phyloP scores from a whole-genome alignment of 192 early-diverging fungal species.

The Spizellomyces punctatus region DNA sequence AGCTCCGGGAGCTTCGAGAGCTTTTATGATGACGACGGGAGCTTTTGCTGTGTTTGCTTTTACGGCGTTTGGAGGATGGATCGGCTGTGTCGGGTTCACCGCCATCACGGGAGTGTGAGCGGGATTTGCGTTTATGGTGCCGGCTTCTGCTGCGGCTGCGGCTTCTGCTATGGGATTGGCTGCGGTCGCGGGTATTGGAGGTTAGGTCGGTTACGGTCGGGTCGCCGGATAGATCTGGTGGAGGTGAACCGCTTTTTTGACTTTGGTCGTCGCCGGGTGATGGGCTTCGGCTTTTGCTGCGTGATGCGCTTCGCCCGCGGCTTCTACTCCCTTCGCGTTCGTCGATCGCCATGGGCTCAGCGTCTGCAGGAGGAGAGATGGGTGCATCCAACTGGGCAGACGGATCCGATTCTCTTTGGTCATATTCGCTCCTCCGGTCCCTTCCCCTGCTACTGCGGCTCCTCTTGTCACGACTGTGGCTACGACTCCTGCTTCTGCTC shows the following conservation, averaged over 20 bases:
- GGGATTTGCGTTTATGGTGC: background rate
- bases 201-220: background rate
- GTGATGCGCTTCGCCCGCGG: too few species aligned
- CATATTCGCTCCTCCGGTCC: background rate
- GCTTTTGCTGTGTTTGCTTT: background rate
- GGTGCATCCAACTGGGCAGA: too few species aligned
- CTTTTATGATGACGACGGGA: background rate
- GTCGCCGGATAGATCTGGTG: background rate
- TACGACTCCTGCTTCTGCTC: background rate
- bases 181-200: background rate
- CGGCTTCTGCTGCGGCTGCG: background rate
- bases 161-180: background rate
- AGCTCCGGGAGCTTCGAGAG: constrained; percentile 1
- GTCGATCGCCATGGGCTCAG: too few species aligned
- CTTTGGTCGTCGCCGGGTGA: too few species aligned
- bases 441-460: background rate
- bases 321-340: too few species aligned
- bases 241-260: too few species aligned
- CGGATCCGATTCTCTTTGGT: background rate
- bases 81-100: background rate
- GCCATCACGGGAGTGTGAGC: background rate
- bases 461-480: background rate
- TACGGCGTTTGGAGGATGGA: background rate
- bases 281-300: too few species aligned
- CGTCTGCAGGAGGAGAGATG: too few species aligned